A percentile compares a stretch with the other conserved stretches of the same genome.
Conservation (phyloP, 768 basidiomycete species). For the Daedaleopsis nitida region DNA sequence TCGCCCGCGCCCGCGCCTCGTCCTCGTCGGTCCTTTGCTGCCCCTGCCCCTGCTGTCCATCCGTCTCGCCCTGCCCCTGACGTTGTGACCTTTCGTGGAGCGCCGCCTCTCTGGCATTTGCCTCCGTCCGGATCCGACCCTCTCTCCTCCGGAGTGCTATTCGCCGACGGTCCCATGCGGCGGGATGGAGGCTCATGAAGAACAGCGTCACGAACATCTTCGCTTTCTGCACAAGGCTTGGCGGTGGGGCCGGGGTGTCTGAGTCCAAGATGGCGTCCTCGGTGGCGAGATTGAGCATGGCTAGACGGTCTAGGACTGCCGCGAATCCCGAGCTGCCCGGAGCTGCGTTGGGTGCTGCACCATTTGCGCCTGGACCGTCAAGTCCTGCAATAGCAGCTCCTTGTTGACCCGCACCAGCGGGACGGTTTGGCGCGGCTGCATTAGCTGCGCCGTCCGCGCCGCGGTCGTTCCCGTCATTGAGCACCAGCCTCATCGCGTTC, state of each 20-base stretch:
- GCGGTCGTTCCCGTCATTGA: slow-evolving; percentile 35
- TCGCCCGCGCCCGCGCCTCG: slow-evolving; percentile 34
- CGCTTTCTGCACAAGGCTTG: slow-evolving; percentile 50
- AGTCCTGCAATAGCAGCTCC: background rate
- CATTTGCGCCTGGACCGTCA: slow-evolving; percentile 13
- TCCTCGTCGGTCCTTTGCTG: slow-evolving; percentile 30
- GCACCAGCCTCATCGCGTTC: slow-evolving; percentile 58
- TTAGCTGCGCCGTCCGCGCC: slow-evolving; percentile 15
- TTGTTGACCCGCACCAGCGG: background rate
- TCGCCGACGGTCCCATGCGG: slow-evolving; percentile 71
- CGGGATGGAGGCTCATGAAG: slow-evolving; percentile 67
- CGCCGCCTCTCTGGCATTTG: slow-evolving; percentile 40
- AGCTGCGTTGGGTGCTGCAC: slow-evolving; percentile 15
- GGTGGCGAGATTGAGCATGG: slow-evolving; percentile 54
- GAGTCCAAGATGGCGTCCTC: slow-evolving; percentile 55
- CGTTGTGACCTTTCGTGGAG: slow-evolving; percentile 1
- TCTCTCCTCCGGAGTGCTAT: slow-evolving; percentile 60
- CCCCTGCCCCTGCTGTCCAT: slow-evolving; percentile 28
- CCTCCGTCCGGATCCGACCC: slow-evolving; percentile 67
- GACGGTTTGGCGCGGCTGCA: slow-evolving; percentile 1
- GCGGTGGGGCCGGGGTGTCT: slow-evolving; percentile 38
- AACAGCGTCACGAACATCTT: slow-evolving; percentile 58
- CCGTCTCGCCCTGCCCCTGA: slow-evolving; percentile 20
- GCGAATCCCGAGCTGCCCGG: background rate
- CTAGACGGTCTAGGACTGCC: slow-evolving; percentile 49